Evolutionary conservation across 257 asterid species (phyloP), one percentile per base, ranked within the genome.

Genomic region (Solanum dulcamara): DNA sequence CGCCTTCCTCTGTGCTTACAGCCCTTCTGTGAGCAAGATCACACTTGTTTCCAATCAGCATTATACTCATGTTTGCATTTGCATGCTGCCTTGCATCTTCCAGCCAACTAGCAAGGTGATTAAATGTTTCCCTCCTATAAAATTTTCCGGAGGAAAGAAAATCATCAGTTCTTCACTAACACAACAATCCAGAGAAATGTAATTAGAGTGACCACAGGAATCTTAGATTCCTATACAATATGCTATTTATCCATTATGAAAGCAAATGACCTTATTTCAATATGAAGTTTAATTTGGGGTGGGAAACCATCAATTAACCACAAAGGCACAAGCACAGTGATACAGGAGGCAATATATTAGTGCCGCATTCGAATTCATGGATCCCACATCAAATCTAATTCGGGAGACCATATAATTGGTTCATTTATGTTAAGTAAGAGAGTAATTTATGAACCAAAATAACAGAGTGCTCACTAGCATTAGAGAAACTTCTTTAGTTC

Each of bases 11-110:
- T 1, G 92, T 92, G 91, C 96, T 94, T 59, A 94, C 97, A 5
- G 96, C 98, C 85, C 97, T 91, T 88, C 96, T 92, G 86, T 94
- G 98, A 32, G 97, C 89, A 64, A 94, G 89, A 89, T 94, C 98
- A 80, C 93, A 81, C 89, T 94, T 94, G 86, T 94, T 94, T 46
- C 98, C 98, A 79, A 95, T 92, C 86, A 95, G 89, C 94, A 95
- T 94, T 88, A 95, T 91, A 81, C 90, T 89, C 95, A 91, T 91
- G 88, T 93, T 92, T 59, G 92, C 92, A 91, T 91, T 90, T 84
- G 95, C 95, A 13, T 95, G 92, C 88, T 91, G 93, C 87, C 96
- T 93, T 50, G 95, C 95, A 87, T 95, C 98, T 81, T 87, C 89
- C 86, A 86, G 81, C 88, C 88, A 86, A 83, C 88, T 86, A 82